A percentile compares a stretch with the other conserved stretches of the same genome.
Evolutionary conservation across 2,329 filamentous ascomycete species (phyloP).

Genomic region (Xylaria polymorpha): DNA sequence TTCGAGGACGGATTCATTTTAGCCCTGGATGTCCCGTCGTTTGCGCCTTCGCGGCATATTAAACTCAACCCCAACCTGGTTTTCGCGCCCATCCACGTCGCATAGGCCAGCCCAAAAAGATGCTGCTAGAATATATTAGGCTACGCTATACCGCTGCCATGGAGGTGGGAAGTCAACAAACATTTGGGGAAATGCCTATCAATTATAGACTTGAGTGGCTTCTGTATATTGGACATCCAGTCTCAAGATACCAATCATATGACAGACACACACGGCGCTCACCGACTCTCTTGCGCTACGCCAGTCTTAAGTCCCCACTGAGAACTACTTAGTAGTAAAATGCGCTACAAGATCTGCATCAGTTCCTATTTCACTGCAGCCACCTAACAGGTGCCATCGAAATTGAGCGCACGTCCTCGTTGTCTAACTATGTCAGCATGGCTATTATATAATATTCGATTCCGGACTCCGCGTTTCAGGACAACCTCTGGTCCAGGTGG

Average conservation of each 20-base stretch:
- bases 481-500: not conserved
- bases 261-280: not conserved
- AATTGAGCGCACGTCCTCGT: conserved; percentile 4
- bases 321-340: not conserved
- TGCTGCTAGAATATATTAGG: not conserved
- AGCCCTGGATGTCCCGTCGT: not conserved
- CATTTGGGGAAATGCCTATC: not conserved
- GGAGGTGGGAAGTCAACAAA: not conserved
- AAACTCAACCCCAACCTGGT: not conserved
- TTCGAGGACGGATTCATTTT: not conserved
- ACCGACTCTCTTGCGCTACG: not conserved
- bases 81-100: not conserved
- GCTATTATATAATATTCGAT: conserved; percentile 3
- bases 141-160: not conserved
- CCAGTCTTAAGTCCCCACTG: not conserved
- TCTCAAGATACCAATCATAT: not conserved
- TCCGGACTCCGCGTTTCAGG: conserved; percentile 25
- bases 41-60: too few relatives aligned
- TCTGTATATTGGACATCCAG: not conserved
- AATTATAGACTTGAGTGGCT: not conserved
- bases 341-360: not conserved
- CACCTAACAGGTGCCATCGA: not conserved
- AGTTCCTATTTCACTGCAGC: not conserved
- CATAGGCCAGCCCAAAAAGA: not conserved
- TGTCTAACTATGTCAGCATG: conserved; percentile 4